phyloP scores from a whole-genome alignment of 352 stramenopile species.

The Globisporangium parvum region DNA sequence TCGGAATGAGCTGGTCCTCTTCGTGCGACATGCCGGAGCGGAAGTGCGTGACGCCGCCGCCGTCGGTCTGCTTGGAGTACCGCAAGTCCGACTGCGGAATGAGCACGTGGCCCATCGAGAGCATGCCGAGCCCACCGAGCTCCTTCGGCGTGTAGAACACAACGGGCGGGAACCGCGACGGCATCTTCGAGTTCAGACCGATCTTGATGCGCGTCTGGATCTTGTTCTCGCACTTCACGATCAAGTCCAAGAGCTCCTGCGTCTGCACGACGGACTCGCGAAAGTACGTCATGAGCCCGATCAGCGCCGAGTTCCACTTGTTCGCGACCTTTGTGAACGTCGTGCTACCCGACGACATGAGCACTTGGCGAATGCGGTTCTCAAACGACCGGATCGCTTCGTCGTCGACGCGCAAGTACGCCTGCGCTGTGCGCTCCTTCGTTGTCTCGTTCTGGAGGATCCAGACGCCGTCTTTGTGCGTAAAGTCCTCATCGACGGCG shows the following conservation, averaged over 20 bases:
- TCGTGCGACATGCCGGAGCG: slow-evolving; percentile 95
- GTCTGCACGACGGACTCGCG: slow-evolving; percentile 99
- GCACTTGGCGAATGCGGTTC: slow-evolving; percentile 98
- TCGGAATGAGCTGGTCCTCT: slow-evolving; percentile 99
- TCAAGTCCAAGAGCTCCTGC: slow-evolving; percentile 98
- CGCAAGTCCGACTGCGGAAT: slow-evolving; percentile 99
- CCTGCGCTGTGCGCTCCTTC: slow-evolving; percentile 99
- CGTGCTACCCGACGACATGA: slow-evolving; percentile 99
- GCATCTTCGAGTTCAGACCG: slow-evolving; percentile 99
- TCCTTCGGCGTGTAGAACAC: slow-evolving; percentile 99
- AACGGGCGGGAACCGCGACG: slow-evolving; percentile 97
- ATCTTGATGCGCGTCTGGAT: slow-evolving; percentile 99
- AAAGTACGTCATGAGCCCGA: slow-evolving; percentile 99
- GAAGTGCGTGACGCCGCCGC: slow-evolving; percentile 98
- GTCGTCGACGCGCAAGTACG: slow-evolving; percentile 95
- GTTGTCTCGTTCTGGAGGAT: slow-evolving; percentile 99
- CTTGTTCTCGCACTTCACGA: slow-evolving; percentile 99
- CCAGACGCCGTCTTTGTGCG: slow-evolving; percentile 99
- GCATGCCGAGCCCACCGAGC: slow-evolving; percentile 98
- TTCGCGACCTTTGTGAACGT: slow-evolving; percentile 99
- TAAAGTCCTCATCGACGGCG: slow-evolving; percentile 89
- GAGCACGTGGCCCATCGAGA: slow-evolving; percentile 99
- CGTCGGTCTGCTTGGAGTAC: slow-evolving; percentile 99
- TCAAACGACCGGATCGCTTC: slow-evolving; percentile 96
- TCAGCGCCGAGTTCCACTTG: slow-evolving; percentile 96